A percentile compares a stretch with the other conserved stretches of the same genome.
Evolutionary conservation across 768 basidiomycete species (phyloP).

Genomic region (Strobilomyces dryophilus): DNA sequence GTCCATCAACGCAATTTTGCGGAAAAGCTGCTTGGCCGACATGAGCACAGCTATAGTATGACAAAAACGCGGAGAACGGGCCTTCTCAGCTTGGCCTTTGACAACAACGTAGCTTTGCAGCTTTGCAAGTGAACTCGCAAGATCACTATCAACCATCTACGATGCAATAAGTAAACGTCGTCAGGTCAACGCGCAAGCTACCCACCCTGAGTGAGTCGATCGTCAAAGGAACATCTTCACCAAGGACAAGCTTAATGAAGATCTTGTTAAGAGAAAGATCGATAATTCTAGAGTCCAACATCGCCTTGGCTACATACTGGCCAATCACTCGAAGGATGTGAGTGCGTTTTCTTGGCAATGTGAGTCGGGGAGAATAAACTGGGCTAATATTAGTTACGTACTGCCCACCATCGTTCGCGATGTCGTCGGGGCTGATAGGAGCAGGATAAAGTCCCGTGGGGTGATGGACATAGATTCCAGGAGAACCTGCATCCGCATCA

Average conservation of each 20-base stretch:
- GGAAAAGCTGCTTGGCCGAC: slow-evolving; percentile 38
- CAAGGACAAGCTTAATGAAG: slow-evolving; percentile 89
- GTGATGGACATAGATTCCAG: slow-evolving; percentile 75
- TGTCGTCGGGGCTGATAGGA: slow-evolving; percentile 69
- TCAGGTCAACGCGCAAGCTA: slow-evolving; percentile 1
- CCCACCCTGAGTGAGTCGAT: slow-evolving; percentile 78
- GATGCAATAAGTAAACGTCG: slow-evolving; percentile 5
- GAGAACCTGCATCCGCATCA: slow-evolving; percentile 63
- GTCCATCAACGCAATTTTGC: slow-evolving; percentile 56
- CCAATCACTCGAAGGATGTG: slow-evolving; percentile 89
- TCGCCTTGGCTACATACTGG: slow-evolving; percentile 94
- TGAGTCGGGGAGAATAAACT: neutral
- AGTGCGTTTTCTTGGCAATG: slow-evolving; percentile 61
- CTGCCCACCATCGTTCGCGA: slow-evolving; percentile 71
- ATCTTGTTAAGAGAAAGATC: slow-evolving; percentile 92
- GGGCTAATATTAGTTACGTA: slow-evolving; percentile 34
- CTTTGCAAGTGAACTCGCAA: slow-evolving; percentile 83
- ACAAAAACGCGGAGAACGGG: slow-evolving; percentile 20
- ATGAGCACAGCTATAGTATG: neutral
- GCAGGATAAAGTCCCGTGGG: slow-evolving; percentile 85
- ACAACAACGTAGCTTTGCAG: slow-evolving; percentile 63
- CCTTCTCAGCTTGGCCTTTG: slow-evolving; percentile 52
- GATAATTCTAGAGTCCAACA: slow-evolving; percentile 96
- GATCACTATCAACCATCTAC: slow-evolving; percentile 77
- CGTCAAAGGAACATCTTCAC: slow-evolving; percentile 79